Evolutionary conservation across 345 rosid species (phyloP).

Genomic region (Hibiscus trionum): DNA sequence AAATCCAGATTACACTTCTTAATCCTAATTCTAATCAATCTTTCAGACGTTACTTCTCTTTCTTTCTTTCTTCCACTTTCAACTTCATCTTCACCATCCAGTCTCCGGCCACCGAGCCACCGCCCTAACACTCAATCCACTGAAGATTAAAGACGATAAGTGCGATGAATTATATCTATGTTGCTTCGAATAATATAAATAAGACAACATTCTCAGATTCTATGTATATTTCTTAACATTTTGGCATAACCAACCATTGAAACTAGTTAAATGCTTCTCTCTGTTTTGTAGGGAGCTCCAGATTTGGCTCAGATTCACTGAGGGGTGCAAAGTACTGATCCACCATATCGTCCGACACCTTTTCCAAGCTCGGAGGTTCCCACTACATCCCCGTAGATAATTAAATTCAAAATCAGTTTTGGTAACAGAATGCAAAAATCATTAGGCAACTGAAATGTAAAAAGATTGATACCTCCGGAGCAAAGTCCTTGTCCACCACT

Average conservation of each 20-base stretch:
- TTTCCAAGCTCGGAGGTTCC: constrained; percentile 68
- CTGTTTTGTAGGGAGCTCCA: constrained; percentile 67
- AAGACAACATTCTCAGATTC: background rate
- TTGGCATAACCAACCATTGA: background rate
- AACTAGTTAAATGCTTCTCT: constrained; percentile 60
- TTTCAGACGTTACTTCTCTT: too few relatives aligned
- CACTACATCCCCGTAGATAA: constrained; percentile 44
- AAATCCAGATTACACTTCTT: too few relatives aligned
- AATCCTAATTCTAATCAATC: too few relatives aligned
- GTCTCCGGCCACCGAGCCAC: too few relatives aligned
- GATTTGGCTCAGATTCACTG: constrained; percentile 51
- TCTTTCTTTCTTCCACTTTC: too few relatives aligned
- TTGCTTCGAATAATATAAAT: background rate
- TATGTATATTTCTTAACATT: background rate
- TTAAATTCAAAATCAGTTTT: background rate
- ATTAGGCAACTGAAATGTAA: background rate
- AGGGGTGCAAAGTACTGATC: constrained; percentile 60
- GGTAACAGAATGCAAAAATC: background rate
- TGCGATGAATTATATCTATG: background rate
- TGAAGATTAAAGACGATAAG: too few relatives aligned
- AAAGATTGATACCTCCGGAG: constrained; percentile 51
- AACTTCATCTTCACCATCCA: too few relatives aligned
- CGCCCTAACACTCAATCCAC: too few relatives aligned
- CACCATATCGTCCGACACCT: constrained; percentile 74
- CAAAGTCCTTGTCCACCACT: constrained; percentile 67